These are phyloP conservation scores for Vicia sativa DNA, from an alignment of 306 rosid genomes.

Conservation along the genomic window DNA sequence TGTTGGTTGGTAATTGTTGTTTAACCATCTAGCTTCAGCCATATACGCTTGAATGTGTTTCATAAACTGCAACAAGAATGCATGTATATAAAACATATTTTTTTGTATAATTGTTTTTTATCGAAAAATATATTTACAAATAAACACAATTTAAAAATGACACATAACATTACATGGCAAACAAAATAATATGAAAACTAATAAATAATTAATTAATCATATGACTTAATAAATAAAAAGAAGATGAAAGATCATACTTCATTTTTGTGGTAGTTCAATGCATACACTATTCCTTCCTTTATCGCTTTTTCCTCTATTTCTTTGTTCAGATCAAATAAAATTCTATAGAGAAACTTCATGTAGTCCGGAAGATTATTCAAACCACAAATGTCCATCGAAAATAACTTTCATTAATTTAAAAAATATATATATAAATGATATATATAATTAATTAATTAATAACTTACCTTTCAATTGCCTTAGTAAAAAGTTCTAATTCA, in stretches of 20 bases:
- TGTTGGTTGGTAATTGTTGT: neutral
- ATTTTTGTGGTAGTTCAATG: conserved; percentile 13
- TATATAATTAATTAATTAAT: neutral
- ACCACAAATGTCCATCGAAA: neutral
- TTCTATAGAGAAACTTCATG: neutral
- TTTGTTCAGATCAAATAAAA: neutral
- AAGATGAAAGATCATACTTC: neutral
- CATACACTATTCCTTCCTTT: conserved; percentile 31
- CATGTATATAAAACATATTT: too few relatives aligned
- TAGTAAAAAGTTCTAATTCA: neutral
- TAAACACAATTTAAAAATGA: too few relatives aligned
- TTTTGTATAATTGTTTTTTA: too few relatives aligned
- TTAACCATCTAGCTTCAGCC: neutral
- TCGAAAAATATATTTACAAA: too few relatives aligned
- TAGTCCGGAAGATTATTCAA: conserved; percentile 1
- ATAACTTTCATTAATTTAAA: too few relatives aligned
- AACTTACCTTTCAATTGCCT: neutral
- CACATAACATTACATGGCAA: too few relatives aligned
- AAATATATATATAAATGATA: too few relatives aligned
- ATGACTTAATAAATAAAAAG: neutral
- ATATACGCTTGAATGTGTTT: neutral
- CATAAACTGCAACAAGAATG: neutral
- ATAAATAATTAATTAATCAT: too few relatives aligned
- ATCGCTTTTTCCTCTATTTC: conserved; percentile 11
- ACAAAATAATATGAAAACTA: too few relatives aligned